Evolutionary conservation across 345 rosid genomes (phyloP).

Genomic region (Kernera saxatilis): DNA sequence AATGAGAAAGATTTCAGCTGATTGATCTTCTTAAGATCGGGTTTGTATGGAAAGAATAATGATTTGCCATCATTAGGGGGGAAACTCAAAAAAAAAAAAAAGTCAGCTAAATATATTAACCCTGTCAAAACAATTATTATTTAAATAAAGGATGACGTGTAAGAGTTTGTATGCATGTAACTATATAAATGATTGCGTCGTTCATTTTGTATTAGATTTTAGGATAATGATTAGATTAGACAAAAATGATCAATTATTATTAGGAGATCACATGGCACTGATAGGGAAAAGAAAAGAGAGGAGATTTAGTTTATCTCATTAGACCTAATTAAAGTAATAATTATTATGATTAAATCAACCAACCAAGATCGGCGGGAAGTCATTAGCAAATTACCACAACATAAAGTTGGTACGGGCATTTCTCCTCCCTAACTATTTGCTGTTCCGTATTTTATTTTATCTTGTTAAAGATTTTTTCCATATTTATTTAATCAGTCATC

Average conservation of each 20-base stretch:
- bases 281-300: background rate
- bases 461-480: background rate
- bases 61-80: background rate
- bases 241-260: slow-evolving; percentile 18
- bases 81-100: background rate
- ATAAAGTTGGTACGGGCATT: slow-evolving; percentile 15
- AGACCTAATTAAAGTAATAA: slow-evolving; percentile 3
- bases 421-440: slow-evolving; percentile 3
- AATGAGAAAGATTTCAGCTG: background rate
- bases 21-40: background rate
- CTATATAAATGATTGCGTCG: slow-evolving; percentile 16
- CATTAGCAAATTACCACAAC: slow-evolving; percentile 1
- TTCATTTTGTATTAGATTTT: slow-evolving; percentile 16
- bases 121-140: slow-evolving; percentile 3
- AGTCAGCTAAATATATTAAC: slow-evolving; percentile 15
- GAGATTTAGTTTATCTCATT: background rate
- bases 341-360: background rate
- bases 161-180: slow-evolving; percentile 26
- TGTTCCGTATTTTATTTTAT: background rate
- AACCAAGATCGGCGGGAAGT: slow-evolving; percentile 13
- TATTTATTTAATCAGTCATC: background rate
- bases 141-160: background rate
- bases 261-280: slow-evolving; percentile 20
- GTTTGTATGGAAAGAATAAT: background rate
- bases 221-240: slow-evolving; percentile 28